A percentile compares a stretch with the other conserved stretches of the same genome.
phyloP scores from a whole-genome alignment of 306 rosid species.

The Pterocarpus macrocarpus region DNA sequence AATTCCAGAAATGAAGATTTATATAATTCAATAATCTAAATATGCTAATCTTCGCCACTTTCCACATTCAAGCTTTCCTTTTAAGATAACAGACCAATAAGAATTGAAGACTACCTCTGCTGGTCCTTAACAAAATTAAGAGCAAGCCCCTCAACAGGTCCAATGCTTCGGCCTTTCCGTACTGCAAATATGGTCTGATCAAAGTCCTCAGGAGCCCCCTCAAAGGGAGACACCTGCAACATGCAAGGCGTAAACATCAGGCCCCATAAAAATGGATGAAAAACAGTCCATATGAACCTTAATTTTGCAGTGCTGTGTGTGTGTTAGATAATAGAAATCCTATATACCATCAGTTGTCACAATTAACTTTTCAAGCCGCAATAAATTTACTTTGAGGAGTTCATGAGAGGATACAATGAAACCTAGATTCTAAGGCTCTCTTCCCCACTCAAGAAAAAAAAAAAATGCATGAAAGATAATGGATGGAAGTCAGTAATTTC shows the following conservation, averaged over 20 bases:
- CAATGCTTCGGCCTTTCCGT: constrained; percentile 59
- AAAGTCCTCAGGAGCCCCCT: constrained; percentile 91
- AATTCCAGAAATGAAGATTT: neutral
- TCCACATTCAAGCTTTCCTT: constrained; percentile 27
- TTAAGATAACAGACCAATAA: constrained; percentile 8
- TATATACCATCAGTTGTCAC: constrained; percentile 6
- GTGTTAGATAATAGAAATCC: constrained; percentile 9
- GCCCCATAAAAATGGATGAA: constrained; percentile 32
- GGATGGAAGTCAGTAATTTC: constrained; percentile 16
- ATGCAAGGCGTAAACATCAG: constrained; percentile 43
- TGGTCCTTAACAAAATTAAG: constrained; percentile 78
- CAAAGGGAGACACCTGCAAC: constrained; percentile 79
- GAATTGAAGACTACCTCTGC: constrained; percentile 67
- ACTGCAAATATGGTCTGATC: constrained; percentile 90
- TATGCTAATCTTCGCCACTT: constrained; percentile 7
- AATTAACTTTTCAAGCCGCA: constrained; percentile 28
- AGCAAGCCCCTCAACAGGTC: constrained; percentile 73
- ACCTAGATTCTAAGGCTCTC: too few relatives aligned
- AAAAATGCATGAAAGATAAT: constrained; percentile 17
- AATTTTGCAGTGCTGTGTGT: neutral
- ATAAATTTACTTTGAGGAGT: neutral
- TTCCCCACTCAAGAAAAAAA: too few relatives aligned
- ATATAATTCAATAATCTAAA: neutral
- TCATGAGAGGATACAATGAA: neutral
- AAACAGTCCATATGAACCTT: constrained; percentile 11